Percentiles rank a stretch among this genome's conserved stretches.
These are phyloP conservation scores for Cymbopogon citratus DNA, from an alignment of 176 grass and related monocot genomes.

Conservation along the genomic window DNA sequence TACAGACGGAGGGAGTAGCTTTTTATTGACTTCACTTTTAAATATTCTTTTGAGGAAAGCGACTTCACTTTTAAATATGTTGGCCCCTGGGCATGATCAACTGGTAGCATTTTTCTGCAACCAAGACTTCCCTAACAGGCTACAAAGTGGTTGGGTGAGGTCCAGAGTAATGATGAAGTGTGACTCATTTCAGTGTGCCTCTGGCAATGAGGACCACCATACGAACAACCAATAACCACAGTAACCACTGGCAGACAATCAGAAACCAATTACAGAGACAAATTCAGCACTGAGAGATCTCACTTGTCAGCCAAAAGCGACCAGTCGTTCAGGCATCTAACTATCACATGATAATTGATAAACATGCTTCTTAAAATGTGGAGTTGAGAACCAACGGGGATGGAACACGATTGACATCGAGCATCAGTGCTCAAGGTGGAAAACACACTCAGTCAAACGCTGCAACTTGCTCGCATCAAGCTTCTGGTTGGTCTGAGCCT, in stretches of 20 bases:
- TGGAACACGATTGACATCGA: not conserved
- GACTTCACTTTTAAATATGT: too few relatives aligned
- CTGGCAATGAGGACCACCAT: not conserved
- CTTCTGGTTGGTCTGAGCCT: constrained; percentile 59
- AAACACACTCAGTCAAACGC: constrained; percentile 92
- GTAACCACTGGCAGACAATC: not conserved
- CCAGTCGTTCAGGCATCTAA: not conserved
- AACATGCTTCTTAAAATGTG: not conserved
- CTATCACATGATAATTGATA: not conserved
- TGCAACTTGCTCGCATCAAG: constrained; percentile 79
- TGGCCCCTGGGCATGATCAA: too few relatives aligned
- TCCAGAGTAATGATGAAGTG: too few relatives aligned
- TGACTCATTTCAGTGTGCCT: not conserved
- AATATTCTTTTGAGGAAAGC: too few relatives aligned
- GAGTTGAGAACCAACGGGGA: not conserved
- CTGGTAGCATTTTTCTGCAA: too few relatives aligned
- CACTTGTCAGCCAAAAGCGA: not conserved
- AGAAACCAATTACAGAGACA: not conserved
- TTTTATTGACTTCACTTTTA: too few relatives aligned
- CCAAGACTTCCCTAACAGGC: too few relatives aligned
- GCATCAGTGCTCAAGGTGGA: constrained; percentile 85
- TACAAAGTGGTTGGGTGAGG: too few relatives aligned
- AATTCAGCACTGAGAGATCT: not conserved
- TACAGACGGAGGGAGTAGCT: too few relatives aligned
- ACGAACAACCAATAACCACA: not conserved